Base-by-base conservation (phyloP, 2,329 filamentous ascomycete genomes). In the Fusarium solani-melongenae region DNA sequence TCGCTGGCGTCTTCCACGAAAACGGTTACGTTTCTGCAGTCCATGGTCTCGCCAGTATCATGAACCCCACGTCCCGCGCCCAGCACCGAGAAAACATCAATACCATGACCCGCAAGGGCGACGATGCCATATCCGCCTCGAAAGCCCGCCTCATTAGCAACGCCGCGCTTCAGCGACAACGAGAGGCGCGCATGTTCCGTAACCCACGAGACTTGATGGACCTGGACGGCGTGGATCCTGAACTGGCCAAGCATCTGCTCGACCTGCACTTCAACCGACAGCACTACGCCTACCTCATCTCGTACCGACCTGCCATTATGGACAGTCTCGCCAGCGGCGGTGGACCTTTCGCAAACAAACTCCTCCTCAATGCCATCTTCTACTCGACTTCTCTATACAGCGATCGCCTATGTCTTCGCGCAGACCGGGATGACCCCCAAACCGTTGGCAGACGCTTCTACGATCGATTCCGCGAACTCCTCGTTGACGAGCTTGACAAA, bases 291-390 rank as follows among this genome's bases (percentile, higher is more conserved):
- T 83, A 82, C n/a, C 78, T 84, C 3, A 75, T 83, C 14, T 80
- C 81, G 0, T 84, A 84, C 34, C 81, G 82, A 1, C 82, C 82
- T 2, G 82, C 81, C 2, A 81, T 84, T 11, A 83, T 83, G 79
- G 80, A 83, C 38, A 82, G 81, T 63, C 77, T 83, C 3, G 74
- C 77, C 1, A 81, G 78, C 22, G 79, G 79, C 0, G 77, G 77
- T n/a, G 82, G 82, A 1, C 80, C 79, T 1, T 84, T 80, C 33
- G 76, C 77, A 11, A 84, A 83, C 31, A 83, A 83, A 60, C 76
- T 84, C 4, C 73, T 84, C 1, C 75, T 84, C 15, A 84, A 84
- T 65, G 81, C 82, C 17, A 84, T 85, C 11, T 85, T 83, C 72
- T 83, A 81, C 53, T 82, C 81, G 11, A 82, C 81, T 4, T 80